These are phyloP conservation scores for Aspergillus costaricaensis DNA, from an alignment of 2,329 filamentous ascomycete genomes.

Conservation along the genomic window DNA sequence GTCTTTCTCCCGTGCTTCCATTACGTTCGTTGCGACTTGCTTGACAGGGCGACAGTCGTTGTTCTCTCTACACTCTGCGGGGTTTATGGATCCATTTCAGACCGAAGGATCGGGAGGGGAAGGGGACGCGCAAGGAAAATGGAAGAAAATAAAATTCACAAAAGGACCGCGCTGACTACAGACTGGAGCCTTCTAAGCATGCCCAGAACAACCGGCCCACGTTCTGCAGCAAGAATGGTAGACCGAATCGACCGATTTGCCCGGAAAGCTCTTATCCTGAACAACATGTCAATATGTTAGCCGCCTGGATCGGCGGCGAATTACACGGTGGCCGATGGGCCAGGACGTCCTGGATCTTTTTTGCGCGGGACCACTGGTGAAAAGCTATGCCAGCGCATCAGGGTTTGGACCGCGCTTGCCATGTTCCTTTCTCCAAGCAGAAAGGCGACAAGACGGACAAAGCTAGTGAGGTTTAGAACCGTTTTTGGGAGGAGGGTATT, in stretches of 20 bases:
- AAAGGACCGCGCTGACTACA: conserved; percentile 12
- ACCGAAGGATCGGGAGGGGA: neutral
- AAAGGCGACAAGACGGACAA: conserved; percentile 19
- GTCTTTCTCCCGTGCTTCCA: conserved; percentile 6
- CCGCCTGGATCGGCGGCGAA: conserved; percentile 40
- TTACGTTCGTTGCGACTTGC: neutral
- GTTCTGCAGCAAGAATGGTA: conserved; percentile 23
- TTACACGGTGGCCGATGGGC: conserved; percentile 46
- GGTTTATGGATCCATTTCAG: conserved; percentile 22
- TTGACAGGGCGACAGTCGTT: conserved; percentile 2
- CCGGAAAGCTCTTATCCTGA: conserved; percentile 17
- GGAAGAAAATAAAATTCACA: neutral
- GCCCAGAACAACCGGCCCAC: conserved; percentile 21
- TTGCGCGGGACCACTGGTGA: conserved; percentile 73
- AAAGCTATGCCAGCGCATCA: conserved; percentile 87
- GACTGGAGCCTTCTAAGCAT: neutral
- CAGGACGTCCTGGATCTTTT: conserved; percentile 56
- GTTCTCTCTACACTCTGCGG: conserved; percentile 27
- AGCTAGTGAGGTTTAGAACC: conserved; percentile 20
- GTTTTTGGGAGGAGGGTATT: neutral
- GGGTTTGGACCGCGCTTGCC: conserved; percentile 28
- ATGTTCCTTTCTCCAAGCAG: conserved; percentile 19
- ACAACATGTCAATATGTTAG: conserved; percentile 31
- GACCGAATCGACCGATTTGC: conserved; percentile 20
- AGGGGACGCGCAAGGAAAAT: neutral